phyloP scores from a whole-genome alignment of 805 yeast species.

The Kluyveromyces wickerhamii region DNA sequence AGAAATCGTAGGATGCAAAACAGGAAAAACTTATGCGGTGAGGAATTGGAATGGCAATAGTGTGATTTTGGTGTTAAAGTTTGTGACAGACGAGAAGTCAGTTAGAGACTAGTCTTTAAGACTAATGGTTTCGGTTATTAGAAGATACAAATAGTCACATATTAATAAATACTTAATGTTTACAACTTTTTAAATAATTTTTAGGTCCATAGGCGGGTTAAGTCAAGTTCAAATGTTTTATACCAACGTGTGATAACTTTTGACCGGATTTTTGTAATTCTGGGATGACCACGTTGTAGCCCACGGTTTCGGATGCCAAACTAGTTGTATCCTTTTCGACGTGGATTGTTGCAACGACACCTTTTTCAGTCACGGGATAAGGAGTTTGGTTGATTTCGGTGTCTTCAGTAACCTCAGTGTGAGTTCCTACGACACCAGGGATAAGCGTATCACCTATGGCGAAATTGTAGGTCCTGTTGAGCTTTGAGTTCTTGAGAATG shows the following conservation, averaged over 20 bases:
- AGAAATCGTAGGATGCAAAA: too few relatives aligned
- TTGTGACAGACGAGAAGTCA: too few relatives aligned
- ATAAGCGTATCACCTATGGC: conserved; percentile 15
- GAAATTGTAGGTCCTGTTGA: conserved; percentile 10
- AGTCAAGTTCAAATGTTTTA: conserved; percentile 18
- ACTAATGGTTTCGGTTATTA: too few relatives aligned
- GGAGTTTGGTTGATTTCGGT: conserved; percentile 23
- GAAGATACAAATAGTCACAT: too few relatives aligned
- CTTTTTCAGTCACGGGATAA: conserved; percentile 49
- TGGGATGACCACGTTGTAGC: conserved; percentile 69
- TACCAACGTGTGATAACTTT: conserved; percentile 21
- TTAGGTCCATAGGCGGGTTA: too few relatives aligned
- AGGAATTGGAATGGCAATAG: too few relatives aligned
- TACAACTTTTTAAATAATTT: too few relatives aligned
- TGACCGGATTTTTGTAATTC: conserved; percentile 32
- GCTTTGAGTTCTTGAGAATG: conserved; percentile 16
- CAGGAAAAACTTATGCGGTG: too few relatives aligned
- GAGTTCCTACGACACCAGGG: conserved; percentile 26
- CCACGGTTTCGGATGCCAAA: conserved; percentile 44
- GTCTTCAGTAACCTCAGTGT: conserved; percentile 38
- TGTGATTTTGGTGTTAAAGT: too few relatives aligned
- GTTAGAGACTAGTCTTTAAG: too few relatives aligned
- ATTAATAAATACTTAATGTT: too few relatives aligned
- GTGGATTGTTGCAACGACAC: conserved; percentile 62
- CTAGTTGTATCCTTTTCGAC: conserved; percentile 56